A percentile compares a stretch with the other conserved stretches of the same genome.
Conservation (phyloP, 352 stramenopile genomes). For the Pythium rishiriense region DNA sequence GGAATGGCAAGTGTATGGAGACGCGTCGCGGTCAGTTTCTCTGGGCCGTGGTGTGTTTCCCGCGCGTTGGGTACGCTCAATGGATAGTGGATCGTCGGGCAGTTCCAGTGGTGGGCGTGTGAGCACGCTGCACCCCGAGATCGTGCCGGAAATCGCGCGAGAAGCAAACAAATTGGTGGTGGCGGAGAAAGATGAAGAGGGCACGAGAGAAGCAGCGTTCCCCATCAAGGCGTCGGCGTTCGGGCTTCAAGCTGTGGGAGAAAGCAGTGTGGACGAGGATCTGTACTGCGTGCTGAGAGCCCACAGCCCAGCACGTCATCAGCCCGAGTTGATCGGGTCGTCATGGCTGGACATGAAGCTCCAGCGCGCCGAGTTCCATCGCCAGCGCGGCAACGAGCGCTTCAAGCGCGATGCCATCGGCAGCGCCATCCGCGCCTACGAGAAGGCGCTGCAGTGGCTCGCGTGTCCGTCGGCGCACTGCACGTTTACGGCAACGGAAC, state of each 20-base stretch:
- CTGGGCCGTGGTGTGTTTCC: constrained; percentile 18
- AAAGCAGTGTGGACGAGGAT: not conserved
- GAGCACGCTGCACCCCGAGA: constrained; percentile 12
- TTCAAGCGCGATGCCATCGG: constrained; percentile 46
- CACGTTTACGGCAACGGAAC: constrained; percentile 40
- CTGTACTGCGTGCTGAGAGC: constrained; percentile 14
- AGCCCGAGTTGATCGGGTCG: not conserved
- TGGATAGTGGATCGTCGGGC: not conserved
- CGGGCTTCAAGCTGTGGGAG: not conserved
- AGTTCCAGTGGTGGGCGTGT: not conserved
- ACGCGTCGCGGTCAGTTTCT: constrained; percentile 1
- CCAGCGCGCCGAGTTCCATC: constrained; percentile 41
- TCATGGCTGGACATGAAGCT: constrained; percentile 60
- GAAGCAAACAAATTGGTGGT: constrained; percentile 12
- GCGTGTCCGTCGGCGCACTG: constrained; percentile 40
- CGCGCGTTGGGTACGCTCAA: constrained; percentile 6
- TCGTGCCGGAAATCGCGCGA: constrained; percentile 11
- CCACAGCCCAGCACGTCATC: not conserved
- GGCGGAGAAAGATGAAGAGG: not conserved
- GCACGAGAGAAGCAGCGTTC: not conserved
- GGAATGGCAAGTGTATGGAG: constrained; percentile 22
- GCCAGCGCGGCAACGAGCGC: constrained; percentile 49
- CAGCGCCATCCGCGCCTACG: constrained; percentile 34
- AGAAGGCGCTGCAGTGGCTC: constrained; percentile 53
- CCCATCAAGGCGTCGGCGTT: constrained; percentile 1